Percentiles rank a stretch among this genome's conserved stretches.
Evolutionary conservation across 2,329 filamentous ascomycete species (phyloP).

Genomic region (Pseudopyricularia javanii): DNA sequence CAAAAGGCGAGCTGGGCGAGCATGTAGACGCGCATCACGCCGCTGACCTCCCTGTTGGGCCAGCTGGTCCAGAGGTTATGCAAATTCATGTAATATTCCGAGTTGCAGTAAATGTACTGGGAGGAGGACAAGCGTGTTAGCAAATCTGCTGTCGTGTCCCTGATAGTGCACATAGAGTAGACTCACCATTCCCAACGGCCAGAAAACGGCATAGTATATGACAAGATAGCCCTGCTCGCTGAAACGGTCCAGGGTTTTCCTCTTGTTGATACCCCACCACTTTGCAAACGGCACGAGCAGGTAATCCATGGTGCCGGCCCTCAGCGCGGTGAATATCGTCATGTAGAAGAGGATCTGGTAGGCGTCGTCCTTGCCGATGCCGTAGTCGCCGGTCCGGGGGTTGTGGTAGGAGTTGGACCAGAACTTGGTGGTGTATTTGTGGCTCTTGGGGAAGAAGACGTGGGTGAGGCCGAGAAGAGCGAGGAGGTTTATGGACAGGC

Average conservation of each 20-base stretch:
- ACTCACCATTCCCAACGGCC: constrained; percentile 71
- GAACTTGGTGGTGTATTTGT: constrained; percentile 73
- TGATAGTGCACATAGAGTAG: neutral
- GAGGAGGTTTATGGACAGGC: constrained; percentile 75
- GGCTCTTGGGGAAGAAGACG: constrained; percentile 67
- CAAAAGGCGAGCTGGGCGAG: constrained; percentile 85
- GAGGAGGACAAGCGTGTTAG: neutral
- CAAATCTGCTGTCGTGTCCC: too few species aligned
- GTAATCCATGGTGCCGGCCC: constrained; percentile 80
- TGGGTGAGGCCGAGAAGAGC: constrained; percentile 74
- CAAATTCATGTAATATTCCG: constrained; percentile 67
- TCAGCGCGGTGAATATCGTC: constrained; percentile 74
- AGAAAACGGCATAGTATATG: constrained; percentile 72
- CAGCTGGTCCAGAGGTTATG: constrained; percentile 72
- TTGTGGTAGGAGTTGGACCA: constrained; percentile 80
- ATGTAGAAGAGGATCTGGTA: constrained; percentile 69
- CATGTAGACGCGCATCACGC: constrained; percentile 77
- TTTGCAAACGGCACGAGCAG: constrained; percentile 67
- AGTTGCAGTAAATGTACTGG: constrained; percentile 70
- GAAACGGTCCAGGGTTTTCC: constrained; percentile 70
- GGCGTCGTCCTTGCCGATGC: constrained; percentile 66
- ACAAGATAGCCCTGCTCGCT: constrained; percentile 91
- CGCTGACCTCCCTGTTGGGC: constrained; percentile 64
- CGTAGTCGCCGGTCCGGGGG: constrained; percentile 54
- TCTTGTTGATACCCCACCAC: constrained; percentile 57